Conservation (phyloP, 805 yeast species). For the Starmerella sp. region DNA sequence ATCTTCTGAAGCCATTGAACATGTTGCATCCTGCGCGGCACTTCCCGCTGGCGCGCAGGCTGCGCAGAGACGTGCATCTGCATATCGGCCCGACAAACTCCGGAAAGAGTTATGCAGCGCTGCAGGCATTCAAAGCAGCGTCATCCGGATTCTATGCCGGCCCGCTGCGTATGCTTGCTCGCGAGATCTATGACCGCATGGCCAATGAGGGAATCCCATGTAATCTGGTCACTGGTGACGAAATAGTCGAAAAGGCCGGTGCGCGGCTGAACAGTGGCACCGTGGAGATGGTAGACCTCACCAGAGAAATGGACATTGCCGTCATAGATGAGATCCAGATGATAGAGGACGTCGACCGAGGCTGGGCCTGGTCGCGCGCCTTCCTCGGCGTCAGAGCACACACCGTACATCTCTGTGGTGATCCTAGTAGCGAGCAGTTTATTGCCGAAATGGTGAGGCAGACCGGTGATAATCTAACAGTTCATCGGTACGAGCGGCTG, state of each 20-base stretch:
- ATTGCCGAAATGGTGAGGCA: conserved; percentile 45
- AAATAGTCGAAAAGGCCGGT: conserved; percentile 61
- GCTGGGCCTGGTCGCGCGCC: conserved; percentile 92
- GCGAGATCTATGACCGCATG: conserved; percentile 82
- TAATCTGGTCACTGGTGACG: conserved; percentile 92
- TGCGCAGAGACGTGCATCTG: conserved; percentile 70
- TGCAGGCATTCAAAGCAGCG: conserved; percentile 52
- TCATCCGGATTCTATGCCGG: conserved; percentile 86
- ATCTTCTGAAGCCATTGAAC: conserved; percentile 38
- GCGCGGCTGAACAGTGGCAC: conserved; percentile 80
- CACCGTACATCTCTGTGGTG: conserved; percentile 90
- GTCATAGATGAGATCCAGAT: conserved; percentile 94
- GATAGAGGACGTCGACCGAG: conserved; percentile 70
- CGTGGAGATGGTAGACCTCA: conserved; percentile 78
- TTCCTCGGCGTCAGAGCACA: conserved; percentile 74
- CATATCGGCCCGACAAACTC: conserved; percentile 97
- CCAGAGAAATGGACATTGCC: conserved; percentile 64
- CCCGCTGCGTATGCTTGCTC: conserved; percentile 77
- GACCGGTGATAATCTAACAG: conserved; percentile 73
- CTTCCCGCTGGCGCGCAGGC: conserved; percentile 75
- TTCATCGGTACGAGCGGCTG: conserved; percentile 61
- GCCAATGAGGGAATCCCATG: conserved; percentile 55
- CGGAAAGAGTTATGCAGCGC: conserved; percentile 83
- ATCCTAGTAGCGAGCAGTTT: conserved; percentile 66
- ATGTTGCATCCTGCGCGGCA: conserved; percentile 57